Percentiles rank a stretch among this genome's conserved stretches.
Conservation (phyloP, 2,329 filamentous ascomycete genomes). For the Pseudogymnoascus verrucosus region DNA sequence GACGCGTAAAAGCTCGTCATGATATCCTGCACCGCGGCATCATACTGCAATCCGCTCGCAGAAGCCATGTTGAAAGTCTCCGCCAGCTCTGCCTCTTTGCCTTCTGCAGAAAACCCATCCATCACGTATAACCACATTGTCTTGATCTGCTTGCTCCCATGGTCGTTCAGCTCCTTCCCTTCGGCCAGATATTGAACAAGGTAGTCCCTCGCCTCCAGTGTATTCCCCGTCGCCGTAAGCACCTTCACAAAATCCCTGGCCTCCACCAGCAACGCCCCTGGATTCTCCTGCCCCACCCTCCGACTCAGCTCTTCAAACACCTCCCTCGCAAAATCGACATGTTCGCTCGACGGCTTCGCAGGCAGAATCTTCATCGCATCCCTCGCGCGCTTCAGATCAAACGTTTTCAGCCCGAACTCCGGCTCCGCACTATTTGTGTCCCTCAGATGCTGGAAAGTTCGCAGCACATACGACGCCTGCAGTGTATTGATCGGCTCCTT, state of each 20-base stretch:
- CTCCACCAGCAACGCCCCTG: constrained; percentile 9
- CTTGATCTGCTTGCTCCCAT: constrained; percentile 20
- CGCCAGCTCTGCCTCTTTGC: constrained; percentile 49
- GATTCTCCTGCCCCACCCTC: constrained; percentile 6
- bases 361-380: constrained; percentile 18
- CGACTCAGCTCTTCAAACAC: constrained; percentile 18
- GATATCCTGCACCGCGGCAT: constrained; percentile 39
- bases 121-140: constrained; percentile 14
- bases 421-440: constrained; percentile 21
- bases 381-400: constrained; percentile 16
- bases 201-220: neutral
- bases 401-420: constrained; percentile 12
- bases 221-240: constrained; percentile 1
- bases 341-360: constrained; percentile 13
- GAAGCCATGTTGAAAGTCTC: constrained; percentile 46
- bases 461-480: constrained; percentile 53
- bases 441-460: constrained; percentile 55
- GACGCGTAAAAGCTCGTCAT: constrained; percentile 57
- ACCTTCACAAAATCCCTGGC: constrained; percentile 18
- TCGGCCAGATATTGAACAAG: neutral
- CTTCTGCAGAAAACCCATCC: constrained; percentile 53
- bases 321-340: constrained; percentile 19
- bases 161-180: constrained; percentile 23
- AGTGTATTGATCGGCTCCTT: constrained; percentile 50
- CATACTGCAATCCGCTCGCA: constrained; percentile 37